These are phyloP conservation scores for Lactarius pseudohatsudake DNA, from an alignment of 768 basidiomycete genomes.

Conservation along the genomic window DNA sequence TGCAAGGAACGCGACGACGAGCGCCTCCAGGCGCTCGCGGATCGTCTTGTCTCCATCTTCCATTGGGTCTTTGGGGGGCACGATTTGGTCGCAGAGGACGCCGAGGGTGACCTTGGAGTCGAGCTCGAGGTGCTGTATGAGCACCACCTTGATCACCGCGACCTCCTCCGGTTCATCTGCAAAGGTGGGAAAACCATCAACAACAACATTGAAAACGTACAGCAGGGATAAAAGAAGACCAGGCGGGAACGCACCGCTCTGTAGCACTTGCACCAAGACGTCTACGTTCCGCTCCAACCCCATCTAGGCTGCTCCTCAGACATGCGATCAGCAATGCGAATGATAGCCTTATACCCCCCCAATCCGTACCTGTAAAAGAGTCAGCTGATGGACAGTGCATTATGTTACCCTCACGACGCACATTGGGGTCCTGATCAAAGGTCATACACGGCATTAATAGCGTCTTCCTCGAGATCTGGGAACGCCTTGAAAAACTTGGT, in stretches of 20 bases:
- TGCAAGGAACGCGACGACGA: slow-evolving; percentile 44
- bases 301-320: slow-evolving; percentile 52
- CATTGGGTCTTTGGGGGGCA: slow-evolving; percentile 47
- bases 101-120: no score
- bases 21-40: slow-evolving; percentile 53
- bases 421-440: slow-evolving; percentile 43
- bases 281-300: slow-evolving; percentile 68
- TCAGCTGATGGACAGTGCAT: neutral
- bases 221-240: no score
- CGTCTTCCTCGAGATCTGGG: no score
- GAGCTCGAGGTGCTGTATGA: slow-evolving; percentile 58
- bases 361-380: slow-evolving; percentile 53
- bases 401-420: slow-evolving; percentile 33
- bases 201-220: neutral
- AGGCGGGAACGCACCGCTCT: slow-evolving; percentile 54
- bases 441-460: no score
- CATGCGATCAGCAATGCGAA: slow-evolving; percentile 45
- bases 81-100: slow-evolving; percentile 50
- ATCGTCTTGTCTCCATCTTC: slow-evolving; percentile 60
- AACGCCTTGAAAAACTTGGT: no score
- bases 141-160: slow-evolving; percentile 54
- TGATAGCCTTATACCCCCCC: slow-evolving; percentile 68
- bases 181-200: no score
- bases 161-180: slow-evolving; percentile 66
- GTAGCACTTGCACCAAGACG: slow-evolving; percentile 69